phyloP scores from a whole-genome alignment of 441 rosid species.

The Capsella rubella region DNA sequence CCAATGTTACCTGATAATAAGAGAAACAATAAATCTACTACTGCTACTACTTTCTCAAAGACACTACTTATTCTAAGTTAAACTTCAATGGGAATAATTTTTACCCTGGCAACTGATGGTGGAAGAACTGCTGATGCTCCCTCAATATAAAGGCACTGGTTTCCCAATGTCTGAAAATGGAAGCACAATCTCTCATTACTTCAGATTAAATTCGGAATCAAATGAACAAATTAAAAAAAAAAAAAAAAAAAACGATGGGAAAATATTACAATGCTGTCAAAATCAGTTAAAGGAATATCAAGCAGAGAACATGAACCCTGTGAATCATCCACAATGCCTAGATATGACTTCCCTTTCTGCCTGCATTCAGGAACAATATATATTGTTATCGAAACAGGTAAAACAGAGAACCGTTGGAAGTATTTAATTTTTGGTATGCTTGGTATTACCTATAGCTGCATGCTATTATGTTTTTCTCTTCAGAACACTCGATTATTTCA shows the following conservation, averaged over 20 bases:
- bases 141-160: conserved; percentile 69
- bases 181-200: conserved; percentile 26
- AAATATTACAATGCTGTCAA: conserved; percentile 69
- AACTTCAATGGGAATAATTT: conserved; percentile 17
- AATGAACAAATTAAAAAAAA: conserved; percentile 1
- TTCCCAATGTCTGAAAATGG: conserved; percentile 63
- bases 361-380: conserved; percentile 53
- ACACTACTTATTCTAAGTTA: background rate
- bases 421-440: conserved; percentile 26
- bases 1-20: conserved; percentile 70
- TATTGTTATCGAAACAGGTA: conserved; percentile 18
- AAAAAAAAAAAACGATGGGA: conserved; percentile 20
- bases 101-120: conserved; percentile 87
- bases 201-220: conserved; percentile 26
- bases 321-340: conserved; percentile 72
- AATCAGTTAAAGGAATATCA: conserved; percentile 84
- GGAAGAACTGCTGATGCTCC: conserved; percentile 86
- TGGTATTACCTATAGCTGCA: conserved; percentile 78
- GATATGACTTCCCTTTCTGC: conserved; percentile 85
- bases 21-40: conserved; percentile 16
- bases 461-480: conserved; percentile 67
- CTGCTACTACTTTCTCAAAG: conserved; percentile 10
- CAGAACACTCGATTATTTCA: conserved; percentile 63
- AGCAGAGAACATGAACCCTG: conserved; percentile 72
- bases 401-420: conserved; percentile 22